Percentiles rank a stretch among this genome's conserved stretches.
phyloP scores from a whole-genome alignment of 1,284 basidiomycete species.

The Boletus semigastroideus region DNA sequence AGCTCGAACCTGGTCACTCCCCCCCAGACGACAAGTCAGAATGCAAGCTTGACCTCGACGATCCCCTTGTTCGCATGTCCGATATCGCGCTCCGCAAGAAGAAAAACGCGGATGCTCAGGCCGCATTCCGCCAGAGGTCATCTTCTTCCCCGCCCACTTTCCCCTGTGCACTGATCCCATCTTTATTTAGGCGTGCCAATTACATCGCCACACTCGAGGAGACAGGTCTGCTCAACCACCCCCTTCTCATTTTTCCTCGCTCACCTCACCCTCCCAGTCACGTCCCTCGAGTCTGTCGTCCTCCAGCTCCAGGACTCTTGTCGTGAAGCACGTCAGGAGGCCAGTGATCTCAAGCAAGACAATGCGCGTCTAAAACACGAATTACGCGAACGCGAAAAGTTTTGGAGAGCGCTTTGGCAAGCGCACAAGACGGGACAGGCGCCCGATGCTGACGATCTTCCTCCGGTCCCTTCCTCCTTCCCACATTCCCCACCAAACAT shows the following conservation, averaged over 20 bases:
- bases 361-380: conserved; percentile 62
- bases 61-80: conserved; percentile 37
- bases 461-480: conserved; percentile 49
- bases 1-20: conserved; percentile 37
- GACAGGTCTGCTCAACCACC: conserved; percentile 54
- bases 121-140: conserved; percentile 46
- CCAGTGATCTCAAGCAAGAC: conserved; percentile 59
- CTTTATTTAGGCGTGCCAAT: conserved; percentile 68
- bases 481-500: conserved; percentile 24
- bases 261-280: conserved; percentile 44
- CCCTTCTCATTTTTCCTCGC: conserved; percentile 18
- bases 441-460: conserved; percentile 57
- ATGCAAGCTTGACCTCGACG: conserved; percentile 43
- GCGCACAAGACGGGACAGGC: conserved; percentile 54
- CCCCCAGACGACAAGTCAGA: conserved; percentile 34
- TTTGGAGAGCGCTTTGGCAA: conserved; percentile 65
- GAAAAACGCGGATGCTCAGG: conserved; percentile 78
- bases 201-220: conserved; percentile 87
- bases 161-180: conserved; percentile 32
- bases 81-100: conserved; percentile 76
- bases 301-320: conserved; percentile 79
- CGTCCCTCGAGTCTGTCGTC: conserved; percentile 76
- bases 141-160: conserved; percentile 2
- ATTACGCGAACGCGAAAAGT: conserved; percentile 67
- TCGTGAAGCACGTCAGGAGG: conserved; percentile 60